Base-by-base conservation (phyloP, 2,329 filamentous ascomycete genomes). In the Fusarium sp. region DNA sequence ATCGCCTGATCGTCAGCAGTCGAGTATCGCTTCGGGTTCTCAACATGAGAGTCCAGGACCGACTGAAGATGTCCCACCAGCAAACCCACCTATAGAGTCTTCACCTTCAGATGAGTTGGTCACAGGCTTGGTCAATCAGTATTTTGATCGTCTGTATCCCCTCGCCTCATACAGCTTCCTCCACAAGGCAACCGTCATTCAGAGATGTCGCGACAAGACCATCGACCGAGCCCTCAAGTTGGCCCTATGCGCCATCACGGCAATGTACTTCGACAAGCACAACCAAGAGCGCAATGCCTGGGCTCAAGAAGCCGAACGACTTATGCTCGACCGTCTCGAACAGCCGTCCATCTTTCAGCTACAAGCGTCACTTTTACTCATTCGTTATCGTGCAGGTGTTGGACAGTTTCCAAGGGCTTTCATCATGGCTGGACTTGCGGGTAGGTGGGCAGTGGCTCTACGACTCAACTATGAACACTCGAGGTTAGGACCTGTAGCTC, bases 391-490 rank as follows among this genome's bases (percentile, higher is more conserved):
- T 13, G 73, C 73, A 1, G 73, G 64, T 1, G 70, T 75, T 2
- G 73, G 73, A 14, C 70, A 75, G 14, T 75, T 75, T 9, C 69
- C 73, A 0, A 67, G 73, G 7, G 73, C 73, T 0, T 75, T 75
- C 42, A 75, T 75, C 20, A 74, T 75, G 73, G 73, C 73, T 5
- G 73, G 73, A 0, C 72, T 75, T 5, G 69, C 69, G 1, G 73
- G 70, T 10, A 62, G 73, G 3, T 75, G 73, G 73, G 72, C 72
- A 8, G 70, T 72, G n/a, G 72, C 73, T 23, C 33, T 75, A n/a
- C 69, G 73, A 2, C 73, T 75, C 31, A 75, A 75, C 34, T 75
- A 75, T 7, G 73, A 75, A 27, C 73, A 75, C 49, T 71, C 73
- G 2, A 68, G 58, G 9, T 46, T 75, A 4, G 68, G 73, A 1